Evolutionary conservation across 2,329 filamentous ascomycete genomes (phyloP).

Genomic region (Paracamarosporium sp.): DNA sequence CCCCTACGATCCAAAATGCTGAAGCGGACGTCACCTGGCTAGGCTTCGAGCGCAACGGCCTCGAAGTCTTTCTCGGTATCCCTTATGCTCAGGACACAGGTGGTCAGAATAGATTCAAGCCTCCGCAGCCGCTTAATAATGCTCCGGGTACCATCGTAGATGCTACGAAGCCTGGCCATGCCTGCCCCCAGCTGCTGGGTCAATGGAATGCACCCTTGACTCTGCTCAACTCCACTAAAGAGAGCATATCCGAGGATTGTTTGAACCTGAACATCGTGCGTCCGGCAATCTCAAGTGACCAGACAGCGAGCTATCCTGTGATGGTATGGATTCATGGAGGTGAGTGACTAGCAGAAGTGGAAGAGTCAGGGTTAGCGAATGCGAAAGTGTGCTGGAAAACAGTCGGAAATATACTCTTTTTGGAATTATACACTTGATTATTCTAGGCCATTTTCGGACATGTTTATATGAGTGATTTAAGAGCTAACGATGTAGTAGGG

Average conservation of each 20-base stretch:
- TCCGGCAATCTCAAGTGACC: slow-evolving; percentile 43
- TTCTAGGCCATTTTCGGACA: too few relatives aligned
- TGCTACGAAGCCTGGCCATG: slow-evolving; percentile 51
- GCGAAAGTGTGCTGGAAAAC: too few relatives aligned
- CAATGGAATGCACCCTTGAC: slow-evolving; percentile 35
- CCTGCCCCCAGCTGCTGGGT: slow-evolving; percentile 54
- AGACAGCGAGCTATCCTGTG: slow-evolving; percentile 57
- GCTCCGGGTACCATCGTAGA: slow-evolving; percentile 43
- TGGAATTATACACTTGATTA: too few relatives aligned
- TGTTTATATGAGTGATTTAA: too few relatives aligned
- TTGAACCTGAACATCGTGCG: slow-evolving; percentile 67
- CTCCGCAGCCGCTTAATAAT: slow-evolving; percentile 47
- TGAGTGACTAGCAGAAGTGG: too few relatives aligned
- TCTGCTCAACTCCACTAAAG: slow-evolving; percentile 42
- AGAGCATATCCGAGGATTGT: slow-evolving; percentile 60
- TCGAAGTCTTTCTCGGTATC: slow-evolving; percentile 58
- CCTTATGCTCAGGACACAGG: slow-evolving; percentile 57
- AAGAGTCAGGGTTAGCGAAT: too few relatives aligned
- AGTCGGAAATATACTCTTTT: too few relatives aligned
- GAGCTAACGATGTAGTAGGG: slow-evolving; percentile 14
- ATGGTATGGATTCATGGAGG: slow-evolving; percentile 65
- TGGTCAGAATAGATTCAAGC: slow-evolving; percentile 55
- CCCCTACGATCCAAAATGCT: slow-evolving; percentile 12
- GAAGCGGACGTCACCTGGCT: slow-evolving; percentile 47
- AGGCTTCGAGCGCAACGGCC: slow-evolving; percentile 53